Evolutionary conservation across 2,329 filamentous ascomycete genomes (phyloP).

Genomic region (Polychaeton citri): DNA sequence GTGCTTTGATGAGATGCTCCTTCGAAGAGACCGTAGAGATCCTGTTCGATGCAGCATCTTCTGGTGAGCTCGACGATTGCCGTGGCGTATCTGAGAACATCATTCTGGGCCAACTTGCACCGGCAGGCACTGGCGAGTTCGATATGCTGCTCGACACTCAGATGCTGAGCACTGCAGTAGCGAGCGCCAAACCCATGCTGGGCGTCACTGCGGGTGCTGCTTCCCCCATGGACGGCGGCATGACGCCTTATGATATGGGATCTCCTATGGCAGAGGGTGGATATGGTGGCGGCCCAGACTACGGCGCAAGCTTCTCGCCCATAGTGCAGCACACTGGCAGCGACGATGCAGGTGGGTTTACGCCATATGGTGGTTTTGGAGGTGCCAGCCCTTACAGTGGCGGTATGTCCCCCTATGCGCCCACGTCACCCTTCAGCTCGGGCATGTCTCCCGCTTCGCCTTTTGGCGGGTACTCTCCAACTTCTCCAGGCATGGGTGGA

Average conservation of each 20-base stretch:
- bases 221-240: constrained; percentile 56
- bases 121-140: constrained; percentile 93
- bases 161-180: constrained; percentile 93
- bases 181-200: constrained; percentile 43
- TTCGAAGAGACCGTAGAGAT: constrained; percentile 99
- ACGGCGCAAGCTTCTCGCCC: constrained; percentile 56
- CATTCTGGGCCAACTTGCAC: constrained; percentile 93
- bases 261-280: constrained; percentile 49
- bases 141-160: constrained; percentile 85
- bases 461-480: constrained; percentile 19
- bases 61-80: constrained; percentile 93
- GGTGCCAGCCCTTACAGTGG: constrained; percentile 61
- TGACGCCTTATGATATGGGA: constrained; percentile 78
- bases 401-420: constrained; percentile 25
- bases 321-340: constrained; percentile 54
- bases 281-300: constrained; percentile 49
- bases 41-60: constrained; percentile 84
- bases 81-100: constrained; percentile 97
- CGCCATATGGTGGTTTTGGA: constrained; percentile 51
- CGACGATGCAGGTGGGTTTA: constrained; percentile 43
- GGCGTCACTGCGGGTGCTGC: constrained; percentile 69
- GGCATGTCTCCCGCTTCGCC: constrained; percentile 66
- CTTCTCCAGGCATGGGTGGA: constrained; percentile 10
- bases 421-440: constrained; percentile 24
- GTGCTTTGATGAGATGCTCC: constrained; percentile 96